Base-by-base conservation (phyloP, 2,329 filamentous ascomycete genomes). In the Pseudogymnoascus sp. region DNA sequence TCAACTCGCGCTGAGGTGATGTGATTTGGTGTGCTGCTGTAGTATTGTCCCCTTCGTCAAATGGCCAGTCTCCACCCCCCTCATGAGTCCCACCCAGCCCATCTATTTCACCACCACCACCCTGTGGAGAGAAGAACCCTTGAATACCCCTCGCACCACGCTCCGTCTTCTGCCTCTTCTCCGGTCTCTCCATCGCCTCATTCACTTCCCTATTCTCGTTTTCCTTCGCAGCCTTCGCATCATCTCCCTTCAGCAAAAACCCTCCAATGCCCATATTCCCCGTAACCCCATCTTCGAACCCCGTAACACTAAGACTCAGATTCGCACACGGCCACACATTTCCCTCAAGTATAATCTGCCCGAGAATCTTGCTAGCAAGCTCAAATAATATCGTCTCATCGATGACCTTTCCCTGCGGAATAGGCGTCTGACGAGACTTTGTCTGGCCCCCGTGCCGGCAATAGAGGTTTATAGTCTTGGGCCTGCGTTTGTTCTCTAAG, bases 271-370 rank as follows among this genome's bases (percentile, higher is more conserved):
- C 90, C 79, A 87, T 87, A 71, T 96, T 97, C 4, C 90, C 89
- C 41, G 82, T 85, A 63, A 93, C 79, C 2, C 91, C 90, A 66
- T 97, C 92, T 73, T 97, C 92, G 66, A 97, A 97, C 0, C 91
- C 92, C n/a, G 86, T 87, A 25, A 97, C 91, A 66, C 89, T 92
- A 51, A 97, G 77, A 63, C 90, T 94, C 7, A 99, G 79, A 71
- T 96, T 94, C n/a, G 86, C 81, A 72, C 94, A 97, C 5, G 94
- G 94, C 91, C 92, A 97, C 13, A 90, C 87, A 60, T 82, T 79
- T 1, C 90, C 91, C 67, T 96, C 91, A 1, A 83, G 81, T 9
- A 91, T 80, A 36, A 96, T 86, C 68, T 96, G 92, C 25, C 82
- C 82, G 3, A 97, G 79, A 15, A 97, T 78, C 21, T 82, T 86